phyloP scores from a whole-genome alignment of 495 filamentous ascomycete genomes.

The Evansstolkia leycettana region DNA sequence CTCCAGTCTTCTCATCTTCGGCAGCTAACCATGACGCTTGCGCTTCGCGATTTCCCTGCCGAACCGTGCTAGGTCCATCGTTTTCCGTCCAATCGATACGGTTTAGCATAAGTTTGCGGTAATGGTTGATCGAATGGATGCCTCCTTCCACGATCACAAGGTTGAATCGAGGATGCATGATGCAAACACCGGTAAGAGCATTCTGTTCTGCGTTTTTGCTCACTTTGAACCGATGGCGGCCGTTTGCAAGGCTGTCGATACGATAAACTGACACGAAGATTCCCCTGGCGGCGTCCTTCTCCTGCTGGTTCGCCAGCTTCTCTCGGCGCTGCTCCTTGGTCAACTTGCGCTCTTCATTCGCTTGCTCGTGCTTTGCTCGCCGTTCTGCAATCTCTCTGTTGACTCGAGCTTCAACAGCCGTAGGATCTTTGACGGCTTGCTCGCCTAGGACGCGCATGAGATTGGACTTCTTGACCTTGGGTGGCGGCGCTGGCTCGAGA shows the following conservation, averaged over 20 bases:
- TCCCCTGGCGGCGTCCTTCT: slow-evolving; percentile 77
- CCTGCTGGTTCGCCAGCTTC: slow-evolving; percentile 72
- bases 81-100: slow-evolving; percentile 95
- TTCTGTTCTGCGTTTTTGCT: slow-evolving; percentile 83
- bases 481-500: slow-evolving; percentile 75
- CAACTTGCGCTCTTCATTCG: slow-evolving; percentile 80
- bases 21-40: slow-evolving; percentile 60
- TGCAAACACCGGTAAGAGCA: slow-evolving; percentile 71
- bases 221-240: slow-evolving; percentile 87
- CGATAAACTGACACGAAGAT: slow-evolving; percentile 77
- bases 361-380: slow-evolving; percentile 55
- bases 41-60: slow-evolving; percentile 47
- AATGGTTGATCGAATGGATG: slow-evolving; percentile 61
- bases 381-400: slow-evolving; percentile 84
- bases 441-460: slow-evolving; percentile 97
- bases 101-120: slow-evolving; percentile 82
- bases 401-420: slow-evolving; percentile 89
- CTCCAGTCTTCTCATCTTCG: slow-evolving; percentile 60
- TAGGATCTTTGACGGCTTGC: slow-evolving; percentile 94
- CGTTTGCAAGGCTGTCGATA: slow-evolving; percentile 76
- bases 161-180: slow-evolving; percentile 79
- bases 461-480: slow-evolving; percentile 91
- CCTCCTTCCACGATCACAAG: slow-evolving; percentile 90
- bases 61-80: slow-evolving; percentile 49
- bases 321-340: slow-evolving; percentile 83